Evolutionary conservation across 2,329 filamentous ascomycete genomes (phyloP).

Genomic region (Aureobasidium sp.): DNA sequence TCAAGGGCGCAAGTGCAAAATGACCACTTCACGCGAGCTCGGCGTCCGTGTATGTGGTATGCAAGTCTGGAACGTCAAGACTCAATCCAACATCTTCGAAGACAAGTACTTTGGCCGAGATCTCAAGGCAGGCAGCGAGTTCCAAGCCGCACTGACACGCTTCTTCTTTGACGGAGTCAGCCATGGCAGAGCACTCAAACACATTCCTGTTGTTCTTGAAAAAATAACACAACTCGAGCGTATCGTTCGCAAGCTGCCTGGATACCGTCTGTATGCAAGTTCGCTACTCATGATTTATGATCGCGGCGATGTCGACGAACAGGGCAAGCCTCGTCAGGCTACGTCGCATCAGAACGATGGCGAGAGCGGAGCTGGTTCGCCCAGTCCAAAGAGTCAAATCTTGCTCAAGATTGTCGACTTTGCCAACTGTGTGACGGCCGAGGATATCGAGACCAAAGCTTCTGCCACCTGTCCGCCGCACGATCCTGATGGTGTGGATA

Average conservation of each 20-base stretch:
- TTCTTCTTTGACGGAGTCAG: conserved; percentile 90
- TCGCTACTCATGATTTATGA: conserved; percentile 95
- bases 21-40: conserved; percentile 83
- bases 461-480: conserved; percentile 68
- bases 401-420: conserved; percentile 98
- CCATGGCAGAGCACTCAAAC: conserved; percentile 68
- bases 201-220: conserved; percentile 79
- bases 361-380: not conserved
- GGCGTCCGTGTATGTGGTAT: conserved; percentile 92
- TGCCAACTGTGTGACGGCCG: conserved; percentile 90
- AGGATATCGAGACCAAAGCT: conserved; percentile 52
- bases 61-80: conserved; percentile 87
- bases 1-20: conserved; percentile 85
- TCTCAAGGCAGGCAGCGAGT: conserved; percentile 79
- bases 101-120: conserved; percentile 96
- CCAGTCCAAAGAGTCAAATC: conserved; percentile 46
- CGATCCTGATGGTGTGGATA: conserved; percentile 73
- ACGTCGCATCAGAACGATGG: not conserved
- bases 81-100: conserved; percentile 83
- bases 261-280: conserved; percentile 92
- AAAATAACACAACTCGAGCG: conserved; percentile 78
- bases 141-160: conserved; percentile 77
- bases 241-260: conserved; percentile 70
- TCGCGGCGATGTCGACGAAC: conserved; percentile 57
- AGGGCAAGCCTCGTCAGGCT: conserved; percentile 32